A percentile compares a stretch with the other conserved stretches of the same genome.
Evolutionary conservation across 2,329 filamentous ascomycete genomes (phyloP).

Genomic region (Cadophora sp.): DNA sequence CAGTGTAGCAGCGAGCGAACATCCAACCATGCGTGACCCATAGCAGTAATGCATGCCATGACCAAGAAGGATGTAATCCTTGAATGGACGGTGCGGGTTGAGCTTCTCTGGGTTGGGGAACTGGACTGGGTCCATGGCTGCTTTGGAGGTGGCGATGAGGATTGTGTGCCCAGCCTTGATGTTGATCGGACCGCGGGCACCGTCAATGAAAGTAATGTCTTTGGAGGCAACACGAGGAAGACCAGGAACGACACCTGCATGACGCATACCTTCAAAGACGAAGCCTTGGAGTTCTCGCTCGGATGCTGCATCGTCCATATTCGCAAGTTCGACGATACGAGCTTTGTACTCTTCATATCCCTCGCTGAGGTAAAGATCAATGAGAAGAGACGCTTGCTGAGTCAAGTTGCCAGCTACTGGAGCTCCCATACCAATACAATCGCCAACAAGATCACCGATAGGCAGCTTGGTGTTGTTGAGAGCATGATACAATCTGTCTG

Average conservation of each 20-base stretch:
- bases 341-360: conserved; percentile 58
- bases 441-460: conserved; percentile 55
- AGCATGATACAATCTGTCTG: conserved; percentile 58
- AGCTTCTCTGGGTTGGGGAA: conserved; percentile 51
- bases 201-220: conserved; percentile 53
- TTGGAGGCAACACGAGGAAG: conserved; percentile 56
- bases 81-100: conserved; percentile 51
- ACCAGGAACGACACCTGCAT: conserved; percentile 58
- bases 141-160: conserved; percentile 52
- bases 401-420: conserved; percentile 59
- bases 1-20: conserved; percentile 50
- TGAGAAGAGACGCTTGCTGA: conserved; percentile 59
- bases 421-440: conserved; percentile 57
- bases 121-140: conserved; percentile 49
- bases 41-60: conserved; percentile 51
- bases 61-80: conserved; percentile 50
- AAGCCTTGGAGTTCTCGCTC: conserved; percentile 58
- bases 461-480: conserved; percentile 54
- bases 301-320: conserved; percentile 51
- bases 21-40: conserved; percentile 49
- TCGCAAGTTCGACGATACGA: conserved; percentile 57
- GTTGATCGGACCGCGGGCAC: conserved; percentile 53
- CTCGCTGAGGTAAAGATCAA: conserved; percentile 58
- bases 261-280: conserved; percentile 61
- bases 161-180: conserved; percentile 54